Conservation (phyloP, 2,329 filamentous ascomycete genomes). For the Calonectria naviculata region DNA sequence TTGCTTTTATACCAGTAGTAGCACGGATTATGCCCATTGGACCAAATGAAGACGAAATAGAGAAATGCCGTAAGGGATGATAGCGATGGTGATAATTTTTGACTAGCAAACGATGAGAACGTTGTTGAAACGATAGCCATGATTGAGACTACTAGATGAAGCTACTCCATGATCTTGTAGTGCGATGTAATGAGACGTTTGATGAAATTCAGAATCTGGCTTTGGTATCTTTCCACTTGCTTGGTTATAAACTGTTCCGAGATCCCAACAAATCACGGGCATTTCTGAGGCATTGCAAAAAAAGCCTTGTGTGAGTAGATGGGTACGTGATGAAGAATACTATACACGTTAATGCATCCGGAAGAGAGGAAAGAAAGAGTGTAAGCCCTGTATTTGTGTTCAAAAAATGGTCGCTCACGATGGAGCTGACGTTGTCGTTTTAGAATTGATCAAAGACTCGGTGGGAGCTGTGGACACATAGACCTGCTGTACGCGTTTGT, state of each 20-base stretch:
- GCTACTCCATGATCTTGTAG: constrained; percentile 60
- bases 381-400: constrained; percentile 53
- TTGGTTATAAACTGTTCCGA: constrained; percentile 40
- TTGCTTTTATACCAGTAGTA: constrained; percentile 54
- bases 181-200: constrained; percentile 60
- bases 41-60: constrained; percentile 53
- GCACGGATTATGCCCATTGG: constrained; percentile 57
- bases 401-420: constrained; percentile 48
- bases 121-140: constrained; percentile 48
- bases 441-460: constrained; percentile 52
- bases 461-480: constrained; percentile 55
- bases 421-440: constrained; percentile 50
- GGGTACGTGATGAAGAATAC: constrained; percentile 56
- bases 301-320: constrained; percentile 49
- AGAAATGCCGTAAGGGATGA: constrained; percentile 57
- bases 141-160: constrained; percentile 51
- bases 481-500: constrained; percentile 46
- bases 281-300: constrained; percentile 55
- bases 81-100: constrained; percentile 54
- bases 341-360: constrained; percentile 48
- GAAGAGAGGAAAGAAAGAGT: constrained; percentile 55
- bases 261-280: constrained; percentile 47
- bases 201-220: constrained; percentile 51
- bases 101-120: constrained; percentile 51
- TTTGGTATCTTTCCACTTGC: constrained; percentile 37